These are phyloP conservation scores for Chlamydomonas sphaeroides DNA, from an alignment of 139 green algal genomes.

Conservation along the genomic window DNA sequence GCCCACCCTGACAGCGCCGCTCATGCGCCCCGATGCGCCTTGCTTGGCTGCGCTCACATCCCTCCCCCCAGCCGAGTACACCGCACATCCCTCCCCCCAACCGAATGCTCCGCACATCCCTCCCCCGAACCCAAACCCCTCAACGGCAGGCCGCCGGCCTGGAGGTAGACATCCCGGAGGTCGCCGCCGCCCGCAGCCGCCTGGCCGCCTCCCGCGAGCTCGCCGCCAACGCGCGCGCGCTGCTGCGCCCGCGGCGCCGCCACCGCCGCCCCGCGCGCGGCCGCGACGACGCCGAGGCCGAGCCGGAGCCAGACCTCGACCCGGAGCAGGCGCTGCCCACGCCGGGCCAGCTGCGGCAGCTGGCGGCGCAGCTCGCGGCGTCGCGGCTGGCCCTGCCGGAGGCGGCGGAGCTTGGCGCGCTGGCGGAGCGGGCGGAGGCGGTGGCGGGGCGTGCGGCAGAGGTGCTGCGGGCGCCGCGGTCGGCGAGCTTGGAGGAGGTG, in stretches of 20 bases:
- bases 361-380: conserved; percentile 6
- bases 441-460: conserved; percentile 42
- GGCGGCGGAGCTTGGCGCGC: conserved; percentile 25
- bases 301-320: too few relatives aligned
- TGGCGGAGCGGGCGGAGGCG: conserved; percentile 53
- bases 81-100: too few relatives aligned
- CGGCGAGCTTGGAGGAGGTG: conserved; percentile 46
- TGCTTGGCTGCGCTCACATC: too few relatives aligned
- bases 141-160: background rate
- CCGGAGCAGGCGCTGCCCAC: conserved; percentile 13
- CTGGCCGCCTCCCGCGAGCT: conserved; percentile 55
- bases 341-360: conserved; percentile 30
- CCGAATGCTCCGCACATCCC: too few relatives aligned
- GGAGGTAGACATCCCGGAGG: conserved; percentile 61
- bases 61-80: too few relatives aligned
- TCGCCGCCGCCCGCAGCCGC: conserved; percentile 50
- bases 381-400: conserved; percentile 56
- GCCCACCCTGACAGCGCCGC: too few relatives aligned
- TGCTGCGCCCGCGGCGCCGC: conserved; percentile 1
- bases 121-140: too few relatives aligned
- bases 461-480: conserved; percentile 29
- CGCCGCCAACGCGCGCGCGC: conserved; percentile 34
- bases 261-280: too few relatives aligned
- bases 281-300: too few relatives aligned
- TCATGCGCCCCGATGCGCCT: too few relatives aligned